A percentile compares a stretch with the other conserved stretches of the same genome.
Evolutionary conservation across 1,139 yeast species (phyloP).

Genomic region (Magnusiomyces fungicola): DNA sequence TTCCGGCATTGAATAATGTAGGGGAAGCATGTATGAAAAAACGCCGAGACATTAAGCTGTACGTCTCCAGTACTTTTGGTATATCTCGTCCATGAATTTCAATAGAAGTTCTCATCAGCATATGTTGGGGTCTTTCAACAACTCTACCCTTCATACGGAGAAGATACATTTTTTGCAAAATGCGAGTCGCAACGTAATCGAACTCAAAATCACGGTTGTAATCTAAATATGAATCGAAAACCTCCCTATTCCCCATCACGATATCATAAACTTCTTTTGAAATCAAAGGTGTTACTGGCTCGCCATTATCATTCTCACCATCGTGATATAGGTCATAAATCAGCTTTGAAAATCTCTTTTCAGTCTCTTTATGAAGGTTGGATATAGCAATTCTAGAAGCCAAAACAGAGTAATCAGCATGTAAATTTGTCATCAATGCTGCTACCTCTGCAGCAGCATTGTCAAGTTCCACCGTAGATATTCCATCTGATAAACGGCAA

Average conservation of each 20-base stretch:
- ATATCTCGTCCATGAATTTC: slow-evolving; percentile 69
- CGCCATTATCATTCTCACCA: slow-evolving; percentile 51
- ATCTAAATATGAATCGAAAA: slow-evolving; percentile 55
- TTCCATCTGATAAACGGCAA: slow-evolving; percentile 76
- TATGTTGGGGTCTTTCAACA: slow-evolving; percentile 75
- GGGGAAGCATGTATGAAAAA: slow-evolving; percentile 79
- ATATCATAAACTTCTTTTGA: slow-evolving; percentile 51
- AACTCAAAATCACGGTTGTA: slow-evolving; percentile 59
- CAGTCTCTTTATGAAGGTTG: slow-evolving; percentile 70
- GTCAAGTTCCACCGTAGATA: slow-evolving; percentile 68
- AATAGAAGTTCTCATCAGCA: slow-evolving; percentile 71
- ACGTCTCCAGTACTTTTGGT: slow-evolving; percentile 56
- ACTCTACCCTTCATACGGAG: slow-evolving; percentile 50
- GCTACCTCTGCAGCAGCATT: slow-evolving; percentile 83
- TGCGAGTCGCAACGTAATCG: slow-evolving; percentile 69
- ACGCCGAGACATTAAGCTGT: slow-evolving; percentile 65
- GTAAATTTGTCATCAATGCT: slow-evolving; percentile 81
- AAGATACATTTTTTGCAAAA: slow-evolving; percentile 64
- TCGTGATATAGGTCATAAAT: slow-evolving; percentile 58
- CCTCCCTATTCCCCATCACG: slow-evolving; percentile 46
- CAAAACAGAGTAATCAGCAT: slow-evolving; percentile 78
- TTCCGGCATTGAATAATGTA: slow-evolving; percentile 74
- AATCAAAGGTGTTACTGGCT: slow-evolving; percentile 56
- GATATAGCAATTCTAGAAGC: slow-evolving; percentile 83
- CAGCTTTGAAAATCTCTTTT: slow-evolving; percentile 63